A percentile compares a stretch with the other conserved stretches of the same genome.
phyloP scores from a whole-genome alignment of 345 rosid genomes.

The Syzygium grande region DNA sequence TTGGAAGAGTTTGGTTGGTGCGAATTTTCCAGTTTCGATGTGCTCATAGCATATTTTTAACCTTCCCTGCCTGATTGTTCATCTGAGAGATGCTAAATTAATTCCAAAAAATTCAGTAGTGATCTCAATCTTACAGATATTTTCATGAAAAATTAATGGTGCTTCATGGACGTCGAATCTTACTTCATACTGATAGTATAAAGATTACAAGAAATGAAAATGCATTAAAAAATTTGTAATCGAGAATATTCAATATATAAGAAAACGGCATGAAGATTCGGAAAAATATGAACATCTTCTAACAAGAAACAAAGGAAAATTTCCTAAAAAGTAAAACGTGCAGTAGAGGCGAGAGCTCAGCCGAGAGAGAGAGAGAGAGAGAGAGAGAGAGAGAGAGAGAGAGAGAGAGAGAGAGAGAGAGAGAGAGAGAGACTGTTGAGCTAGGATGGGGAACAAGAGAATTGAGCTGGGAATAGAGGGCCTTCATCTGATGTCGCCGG shows the following conservation, averaged over 20 bases:
- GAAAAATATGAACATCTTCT: neutral
- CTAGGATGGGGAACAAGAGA: slow-evolving; percentile 31
- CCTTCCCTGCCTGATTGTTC: slow-evolving; percentile 16
- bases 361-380: neutral
- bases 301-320: neutral
- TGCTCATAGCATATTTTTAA: neutral
- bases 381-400: slow-evolving; percentile 8
- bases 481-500: slow-evolving; percentile 29
- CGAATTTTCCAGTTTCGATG: slow-evolving; percentile 1
- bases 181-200: neutral
- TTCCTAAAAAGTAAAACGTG: neutral
- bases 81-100: slow-evolving; percentile 27
- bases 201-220: neutral
- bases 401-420: neutral
- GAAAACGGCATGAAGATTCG: neutral
- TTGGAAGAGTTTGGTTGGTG: neutral
- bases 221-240: neutral
- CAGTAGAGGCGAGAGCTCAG: neutral
- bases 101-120: neutral
- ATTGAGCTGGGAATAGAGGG: slow-evolving; percentile 34
- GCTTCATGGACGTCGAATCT: neutral
- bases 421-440: slow-evolving; percentile 19
- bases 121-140: neutral
- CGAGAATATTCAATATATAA: neutral
- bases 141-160: neutral